These are phyloP conservation scores for Drosera spatulata DNA, from an alignment of 179 eudicot species.

Conservation along the genomic window DNA sequence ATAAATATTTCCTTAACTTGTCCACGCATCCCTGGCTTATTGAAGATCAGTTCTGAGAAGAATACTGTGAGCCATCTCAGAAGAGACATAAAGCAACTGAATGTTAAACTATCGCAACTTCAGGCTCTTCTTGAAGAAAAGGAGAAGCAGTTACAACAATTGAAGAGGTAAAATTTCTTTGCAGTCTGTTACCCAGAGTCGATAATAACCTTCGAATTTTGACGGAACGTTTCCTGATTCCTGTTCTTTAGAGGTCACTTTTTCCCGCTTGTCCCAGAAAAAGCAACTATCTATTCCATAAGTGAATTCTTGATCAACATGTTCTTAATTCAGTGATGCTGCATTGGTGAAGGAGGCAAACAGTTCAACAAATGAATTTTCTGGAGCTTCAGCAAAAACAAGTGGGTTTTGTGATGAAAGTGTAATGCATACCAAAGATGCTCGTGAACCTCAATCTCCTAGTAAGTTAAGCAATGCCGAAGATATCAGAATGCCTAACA, in stretches of 20 bases:
- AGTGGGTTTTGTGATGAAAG: conserved; percentile 17
- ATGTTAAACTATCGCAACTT: conserved; percentile 55
- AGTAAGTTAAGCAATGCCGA: conserved; percentile 16
- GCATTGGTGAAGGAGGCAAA: conserved; percentile 22
- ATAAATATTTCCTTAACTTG: conserved; percentile 53
- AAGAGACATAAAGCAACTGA: conserved; percentile 71
- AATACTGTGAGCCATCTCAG: conserved; percentile 55
- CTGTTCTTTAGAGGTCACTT: too few relatives aligned
- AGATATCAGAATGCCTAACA: conserved; percentile 13
- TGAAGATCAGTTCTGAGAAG: conserved; percentile 88
- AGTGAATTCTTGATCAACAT: not conserved
- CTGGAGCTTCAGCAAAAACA: conserved; percentile 6
- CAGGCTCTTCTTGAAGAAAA: conserved; percentile 77
- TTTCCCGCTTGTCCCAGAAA: too few relatives aligned
- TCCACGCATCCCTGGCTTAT: conserved; percentile 76
- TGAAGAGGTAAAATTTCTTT: conserved; percentile 40
- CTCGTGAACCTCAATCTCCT: conserved; percentile 15
- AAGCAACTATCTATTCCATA: not conserved
- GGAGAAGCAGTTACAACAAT: conserved; percentile 47
- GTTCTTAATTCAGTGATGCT: conserved; percentile 22
- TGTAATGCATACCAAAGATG: conserved; percentile 10
- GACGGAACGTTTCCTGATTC: too few relatives aligned
- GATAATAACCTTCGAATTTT: too few relatives aligned
- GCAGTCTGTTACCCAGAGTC: not conserved
- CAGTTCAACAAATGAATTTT: conserved; percentile 10